Percentiles rank a stretch among this genome's conserved stretches.
phyloP scores from a whole-genome alignment of 345 rosid species.

The Geranium brycei region DNA sequence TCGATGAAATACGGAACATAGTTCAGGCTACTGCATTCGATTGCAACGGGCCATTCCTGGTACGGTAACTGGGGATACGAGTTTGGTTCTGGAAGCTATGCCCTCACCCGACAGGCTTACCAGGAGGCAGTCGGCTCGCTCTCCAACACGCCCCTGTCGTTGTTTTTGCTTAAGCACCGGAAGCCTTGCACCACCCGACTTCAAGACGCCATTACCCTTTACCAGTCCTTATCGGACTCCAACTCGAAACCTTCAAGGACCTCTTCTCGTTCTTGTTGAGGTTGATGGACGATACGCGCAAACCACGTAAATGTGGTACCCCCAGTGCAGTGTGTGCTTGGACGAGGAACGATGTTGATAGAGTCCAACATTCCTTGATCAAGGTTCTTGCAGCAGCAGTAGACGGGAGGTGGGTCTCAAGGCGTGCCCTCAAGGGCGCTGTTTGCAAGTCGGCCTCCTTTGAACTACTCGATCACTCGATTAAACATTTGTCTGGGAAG shows the following conservation, averaged over 20 bases:
- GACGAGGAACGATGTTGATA: conserved; percentile 31
- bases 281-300: conserved; percentile 18
- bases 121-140: conserved; percentile 35
- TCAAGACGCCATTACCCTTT: conserved; percentile 26
- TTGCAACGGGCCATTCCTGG: conserved; percentile 47
- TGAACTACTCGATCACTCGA: conserved; percentile 46
- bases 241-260: conserved; percentile 42
- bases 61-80: conserved; percentile 71
- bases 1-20: conserved; percentile 52
- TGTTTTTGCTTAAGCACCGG: conserved; percentile 22
- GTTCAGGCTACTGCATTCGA: conserved; percentile 50
- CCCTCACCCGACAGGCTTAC: conserved; percentile 35
- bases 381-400: conserved; percentile 52
- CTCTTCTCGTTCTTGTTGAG: conserved; percentile 36
- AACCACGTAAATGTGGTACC: not conserved
- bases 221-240: conserved; percentile 36
- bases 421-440: conserved; percentile 50
- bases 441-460: conserved; percentile 39
- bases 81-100: conserved; percentile 58
- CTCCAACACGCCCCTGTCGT: conserved; percentile 27
- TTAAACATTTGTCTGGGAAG: conserved; percentile 41
- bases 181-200: conserved; percentile 20
- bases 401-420: conserved; percentile 49
- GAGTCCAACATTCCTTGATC: conserved; percentile 46
- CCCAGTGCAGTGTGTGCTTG: conserved; percentile 17